These are phyloP conservation scores for Pseudonectria foliicola DNA, from an alignment of 2,329 filamentous ascomycete species.

Conservation along the genomic window DNA sequence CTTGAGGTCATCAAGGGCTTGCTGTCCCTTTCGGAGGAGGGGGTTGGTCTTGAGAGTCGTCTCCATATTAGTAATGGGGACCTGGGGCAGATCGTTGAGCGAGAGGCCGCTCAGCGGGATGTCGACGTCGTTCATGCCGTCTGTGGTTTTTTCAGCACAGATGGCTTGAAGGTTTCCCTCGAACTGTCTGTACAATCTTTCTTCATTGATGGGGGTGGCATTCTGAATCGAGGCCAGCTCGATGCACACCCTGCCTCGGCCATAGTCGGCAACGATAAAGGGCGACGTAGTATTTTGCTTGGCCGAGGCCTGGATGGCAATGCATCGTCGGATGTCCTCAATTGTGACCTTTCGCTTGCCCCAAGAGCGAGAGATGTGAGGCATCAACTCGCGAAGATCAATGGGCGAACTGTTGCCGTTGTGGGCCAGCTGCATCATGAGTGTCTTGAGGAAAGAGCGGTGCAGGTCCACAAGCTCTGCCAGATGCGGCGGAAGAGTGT, in stretches of 20 bases:
- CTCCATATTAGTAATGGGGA: slow-evolving; percentile 26
- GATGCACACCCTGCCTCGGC: slow-evolving; percentile 49
- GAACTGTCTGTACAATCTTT: slow-evolving; percentile 48
- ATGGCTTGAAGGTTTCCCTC: slow-evolving; percentile 40
- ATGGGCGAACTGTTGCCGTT: slow-evolving; percentile 56
- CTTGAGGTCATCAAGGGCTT: slow-evolving; percentile 62
- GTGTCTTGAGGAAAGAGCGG: slow-evolving; percentile 58
- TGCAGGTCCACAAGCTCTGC: slow-evolving; percentile 58
- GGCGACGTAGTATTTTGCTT: slow-evolving; percentile 26
- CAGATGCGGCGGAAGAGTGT: slow-evolving; percentile 43
- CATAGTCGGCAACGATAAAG: slow-evolving; percentile 44
- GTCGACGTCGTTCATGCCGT: slow-evolving; percentile 26
- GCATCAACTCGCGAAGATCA: slow-evolving; percentile 54
- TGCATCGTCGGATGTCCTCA: slow-evolving; percentile 58
- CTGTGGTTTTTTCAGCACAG: slow-evolving; percentile 32
- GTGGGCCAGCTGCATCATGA: slow-evolving; percentile 63
- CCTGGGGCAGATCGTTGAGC: slow-evolving; percentile 37
- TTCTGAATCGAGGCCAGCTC: slow-evolving; percentile 40
- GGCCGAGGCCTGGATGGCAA: slow-evolving; percentile 51
- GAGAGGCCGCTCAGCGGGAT: slow-evolving; percentile 49
- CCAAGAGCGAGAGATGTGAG: slow-evolving; percentile 61
- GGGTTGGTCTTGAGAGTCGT: slow-evolving; percentile 41
- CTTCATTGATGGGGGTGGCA: slow-evolving; percentile 38
- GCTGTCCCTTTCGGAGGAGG: slow-evolving; percentile 58
- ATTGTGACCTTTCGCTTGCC: slow-evolving; percentile 60